Percentiles rank a stretch among this genome's conserved stretches.
Evolutionary conservation across 768 basidiomycete species (phyloP).

Genomic region (Termitomyces sp.): DNA sequence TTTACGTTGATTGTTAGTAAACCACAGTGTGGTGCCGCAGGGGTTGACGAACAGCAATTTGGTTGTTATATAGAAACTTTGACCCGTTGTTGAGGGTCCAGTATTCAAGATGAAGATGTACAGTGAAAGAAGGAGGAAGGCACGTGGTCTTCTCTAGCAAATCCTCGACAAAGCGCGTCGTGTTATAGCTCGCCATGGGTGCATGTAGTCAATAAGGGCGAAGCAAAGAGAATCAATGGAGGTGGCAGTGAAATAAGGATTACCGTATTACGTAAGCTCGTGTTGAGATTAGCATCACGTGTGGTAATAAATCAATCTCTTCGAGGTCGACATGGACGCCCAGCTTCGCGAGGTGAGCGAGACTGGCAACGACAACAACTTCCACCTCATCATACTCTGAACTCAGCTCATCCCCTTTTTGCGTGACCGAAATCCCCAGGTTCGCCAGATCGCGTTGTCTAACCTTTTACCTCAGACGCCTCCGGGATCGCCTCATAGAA

Average conservation of each 20-base stretch:
- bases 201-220: constrained; percentile 14
- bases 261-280: constrained; percentile 14
- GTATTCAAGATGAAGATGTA: constrained; percentile 72
- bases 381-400: not conserved
- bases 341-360: constrained; percentile 41
- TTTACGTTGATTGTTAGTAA: constrained; percentile 19
- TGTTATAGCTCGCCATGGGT: constrained; percentile 67
- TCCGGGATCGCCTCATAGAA: constrained; percentile 60
- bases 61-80: constrained; percentile 79
- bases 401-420: constrained; percentile 76
- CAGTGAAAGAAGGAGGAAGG: constrained; percentile 67
- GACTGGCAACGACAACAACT: not conserved
- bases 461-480: constrained; percentile 80
- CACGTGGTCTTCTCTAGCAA: constrained; percentile 52
- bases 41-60: constrained; percentile 46
- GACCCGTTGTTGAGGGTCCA: constrained; percentile 80
- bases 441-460: constrained; percentile 78
- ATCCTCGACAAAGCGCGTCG: constrained; percentile 57
- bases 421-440: constrained; percentile 81
- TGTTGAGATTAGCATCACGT: constrained; percentile 25
- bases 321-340: constrained; percentile 28
- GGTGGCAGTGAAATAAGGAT: constrained; percentile 5
- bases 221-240: constrained; percentile 3
- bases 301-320: constrained; percentile 8
- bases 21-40: not conserved